Conservation (phyloP, 2,329 filamentous ascomycete genomes). For the Microascus cirrosus region DNA sequence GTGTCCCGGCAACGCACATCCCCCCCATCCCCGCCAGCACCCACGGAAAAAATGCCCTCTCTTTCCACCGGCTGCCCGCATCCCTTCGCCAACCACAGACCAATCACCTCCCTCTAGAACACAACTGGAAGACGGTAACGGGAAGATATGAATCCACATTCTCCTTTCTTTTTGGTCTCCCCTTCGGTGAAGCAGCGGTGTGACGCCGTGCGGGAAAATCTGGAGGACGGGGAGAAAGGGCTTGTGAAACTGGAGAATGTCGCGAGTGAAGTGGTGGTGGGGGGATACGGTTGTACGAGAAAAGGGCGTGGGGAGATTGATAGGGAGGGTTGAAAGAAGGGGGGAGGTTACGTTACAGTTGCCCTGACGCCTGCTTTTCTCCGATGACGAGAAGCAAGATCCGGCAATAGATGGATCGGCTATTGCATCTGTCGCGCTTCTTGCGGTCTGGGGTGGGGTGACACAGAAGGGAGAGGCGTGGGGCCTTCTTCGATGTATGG, state of each 20-base stretch:
- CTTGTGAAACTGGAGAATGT: not conserved
- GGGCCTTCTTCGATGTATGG: no score
- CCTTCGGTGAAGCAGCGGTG: not conserved
- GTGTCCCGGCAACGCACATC: not conserved
- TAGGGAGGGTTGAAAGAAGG: not conserved
- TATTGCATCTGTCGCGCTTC: not conserved
- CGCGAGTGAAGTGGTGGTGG: no score
- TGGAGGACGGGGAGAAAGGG: not conserved
- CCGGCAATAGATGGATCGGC: not conserved
- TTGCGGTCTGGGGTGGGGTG: not conserved
- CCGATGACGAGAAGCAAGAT: not conserved
- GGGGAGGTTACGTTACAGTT: constrained; percentile 1
- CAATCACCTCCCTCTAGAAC: not conserved
- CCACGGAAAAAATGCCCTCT: not conserved
- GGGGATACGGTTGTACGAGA: no score
- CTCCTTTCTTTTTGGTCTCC: not conserved
- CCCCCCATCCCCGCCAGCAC: not conserved
- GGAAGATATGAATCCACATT: not conserved
- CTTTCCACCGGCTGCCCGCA: not conserved
- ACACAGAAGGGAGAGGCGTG: not conserved
- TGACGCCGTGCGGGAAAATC: not conserved
- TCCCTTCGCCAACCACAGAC: not conserved
- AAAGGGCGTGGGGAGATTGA: no score
- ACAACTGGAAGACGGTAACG: not conserved
- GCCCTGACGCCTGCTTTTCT: not conserved